Percentiles rank a stretch among this genome's conserved stretches.
These are phyloP conservation scores for Rhodotorula graminis DNA, from an alignment of 768 basidiomycete genomes.

Conservation along the genomic window DNA sequence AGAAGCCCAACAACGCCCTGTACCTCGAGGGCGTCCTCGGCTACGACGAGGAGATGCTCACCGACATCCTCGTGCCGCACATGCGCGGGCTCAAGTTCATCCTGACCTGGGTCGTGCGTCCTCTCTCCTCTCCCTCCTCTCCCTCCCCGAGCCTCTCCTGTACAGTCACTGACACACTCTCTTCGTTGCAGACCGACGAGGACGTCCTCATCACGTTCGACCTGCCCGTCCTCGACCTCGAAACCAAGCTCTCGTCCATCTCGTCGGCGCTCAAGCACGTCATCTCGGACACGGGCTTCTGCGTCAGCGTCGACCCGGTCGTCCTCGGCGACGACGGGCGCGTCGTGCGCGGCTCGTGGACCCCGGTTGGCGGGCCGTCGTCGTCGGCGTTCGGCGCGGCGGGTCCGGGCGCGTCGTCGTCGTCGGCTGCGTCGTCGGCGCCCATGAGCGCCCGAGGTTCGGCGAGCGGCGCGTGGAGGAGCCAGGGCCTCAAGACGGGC, in stretches of 20 bases:
- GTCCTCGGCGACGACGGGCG: conserved; percentile 27
- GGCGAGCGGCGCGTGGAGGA: background rate
- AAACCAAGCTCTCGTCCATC: conserved; percentile 17
- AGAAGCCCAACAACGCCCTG: conserved; percentile 34
- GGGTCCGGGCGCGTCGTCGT: background rate
- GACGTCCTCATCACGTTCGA: conserved; percentile 39
- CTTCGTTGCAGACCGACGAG: conserved; percentile 33
- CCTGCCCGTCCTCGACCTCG: conserved; percentile 21
- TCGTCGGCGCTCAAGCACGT: conserved; percentile 6
- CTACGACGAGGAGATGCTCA: conserved; percentile 33
- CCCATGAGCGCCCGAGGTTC: background rate
- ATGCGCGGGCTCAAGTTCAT: conserved; percentile 30
- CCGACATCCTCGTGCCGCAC: conserved; percentile 31
- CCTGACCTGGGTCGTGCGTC: conserved; percentile 38
- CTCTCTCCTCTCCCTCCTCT: background rate
- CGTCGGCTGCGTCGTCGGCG: background rate
- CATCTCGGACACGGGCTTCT: conserved; percentile 34
- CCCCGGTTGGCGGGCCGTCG: conserved; percentile 15
- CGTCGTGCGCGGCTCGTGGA: conserved; percentile 31
- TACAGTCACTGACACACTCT: too few species aligned
- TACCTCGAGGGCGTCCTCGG: conserved; percentile 42
- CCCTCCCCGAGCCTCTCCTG: background rate
- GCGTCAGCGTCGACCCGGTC: conserved; percentile 28
- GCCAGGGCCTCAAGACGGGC: conserved; percentile 1
- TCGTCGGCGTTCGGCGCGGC: background rate